Percentiles rank a stretch among this genome's conserved stretches.
phyloP scores from a whole-genome alignment of 441 rosid species.

The Arabidopsis lyrata region DNA sequence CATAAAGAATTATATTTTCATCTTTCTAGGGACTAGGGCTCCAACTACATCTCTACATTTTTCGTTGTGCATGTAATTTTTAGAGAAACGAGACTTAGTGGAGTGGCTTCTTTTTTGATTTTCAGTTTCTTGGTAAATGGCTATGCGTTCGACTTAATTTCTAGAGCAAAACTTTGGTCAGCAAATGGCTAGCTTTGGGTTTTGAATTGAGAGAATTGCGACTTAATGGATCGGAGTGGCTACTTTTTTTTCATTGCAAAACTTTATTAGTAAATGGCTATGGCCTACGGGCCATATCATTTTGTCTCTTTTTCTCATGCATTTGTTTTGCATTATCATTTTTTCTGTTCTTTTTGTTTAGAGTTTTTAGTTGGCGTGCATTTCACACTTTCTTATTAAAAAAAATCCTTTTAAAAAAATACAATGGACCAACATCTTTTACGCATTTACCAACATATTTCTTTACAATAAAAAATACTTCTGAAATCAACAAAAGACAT shows the following conservation, averaged over 20 bases:
- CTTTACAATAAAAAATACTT: slow-evolving; percentile 6
- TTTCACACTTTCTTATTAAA: slow-evolving; percentile 8
- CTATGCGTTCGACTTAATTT: slow-evolving; percentile 32
- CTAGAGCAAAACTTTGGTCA: slow-evolving; percentile 17
- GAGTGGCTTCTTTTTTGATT: slow-evolving; percentile 17
- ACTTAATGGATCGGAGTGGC: slow-evolving; percentile 6
- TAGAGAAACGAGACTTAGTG: slow-evolving; percentile 33
- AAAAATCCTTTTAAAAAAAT: background rate
- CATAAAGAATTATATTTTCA: slow-evolving; percentile 16
- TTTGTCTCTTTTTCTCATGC: slow-evolving; percentile 25
- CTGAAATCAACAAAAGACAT: background rate
- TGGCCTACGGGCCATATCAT: slow-evolving; percentile 13
- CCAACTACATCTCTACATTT: slow-evolving; percentile 19
- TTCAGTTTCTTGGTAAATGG: slow-evolving; percentile 15
- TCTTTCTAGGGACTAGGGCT: slow-evolving; percentile 32
- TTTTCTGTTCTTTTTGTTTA: background rate
- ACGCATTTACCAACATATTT: background rate
- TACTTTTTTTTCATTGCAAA: slow-evolving; percentile 15
- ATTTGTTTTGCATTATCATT: slow-evolving; percentile 16
- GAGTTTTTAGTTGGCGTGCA: slow-evolving; percentile 25
- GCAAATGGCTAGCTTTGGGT: slow-evolving; percentile 24
- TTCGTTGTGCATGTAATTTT: slow-evolving; percentile 20
- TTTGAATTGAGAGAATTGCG: slow-evolving; percentile 6
- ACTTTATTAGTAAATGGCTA: slow-evolving; percentile 28
- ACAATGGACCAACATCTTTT: slow-evolving; percentile 8